A percentile compares a stretch with the other conserved stretches of the same genome.
Conservation (phyloP, 768 basidiomycete genomes). For the Phaffia australis region DNA sequence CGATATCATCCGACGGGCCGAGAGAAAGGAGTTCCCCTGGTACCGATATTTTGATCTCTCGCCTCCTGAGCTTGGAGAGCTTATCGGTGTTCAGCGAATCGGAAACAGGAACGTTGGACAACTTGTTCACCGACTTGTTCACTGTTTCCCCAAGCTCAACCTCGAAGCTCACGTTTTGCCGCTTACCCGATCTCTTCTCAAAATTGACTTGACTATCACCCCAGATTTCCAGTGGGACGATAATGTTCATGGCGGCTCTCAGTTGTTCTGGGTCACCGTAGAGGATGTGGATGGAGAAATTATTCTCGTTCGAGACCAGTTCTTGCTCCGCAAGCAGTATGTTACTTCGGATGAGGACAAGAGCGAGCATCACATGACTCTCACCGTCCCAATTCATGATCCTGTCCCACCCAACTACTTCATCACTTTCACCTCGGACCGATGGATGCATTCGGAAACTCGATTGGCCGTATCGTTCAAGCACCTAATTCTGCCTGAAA, state of each 20-base stretch:
- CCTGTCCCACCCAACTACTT: conserved; percentile 98
- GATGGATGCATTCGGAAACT: conserved; percentile 92
- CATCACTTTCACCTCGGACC: conserved; percentile 85
- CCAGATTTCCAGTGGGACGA: conserved; percentile 99
- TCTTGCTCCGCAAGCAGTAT: conserved; percentile 70
- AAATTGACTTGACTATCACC: conserved; percentile 82
- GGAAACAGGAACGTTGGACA: conserved; percentile 60
- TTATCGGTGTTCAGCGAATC: conserved; percentile 64
- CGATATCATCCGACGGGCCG: conserved; percentile 55
- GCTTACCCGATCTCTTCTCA: conserved; percentile 81
- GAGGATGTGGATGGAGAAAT: conserved; percentile 97
- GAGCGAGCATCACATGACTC: conserved; percentile 63
- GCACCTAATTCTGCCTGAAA: conserved; percentile 91
- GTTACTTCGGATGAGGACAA: conserved; percentile 70
- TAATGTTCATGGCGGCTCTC: conserved; percentile 74
- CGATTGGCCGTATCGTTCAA: conserved; percentile 93
- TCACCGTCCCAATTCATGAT: conserved; percentile 93
- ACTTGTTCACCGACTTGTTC: conserved; percentile 81
- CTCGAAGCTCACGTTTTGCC: conserved; percentile 94
- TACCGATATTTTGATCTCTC: conserved; percentile 88
- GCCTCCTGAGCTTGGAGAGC: conserved; percentile 80
- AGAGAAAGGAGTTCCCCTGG: conserved; percentile 98
- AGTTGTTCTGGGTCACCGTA: conserved; percentile 85
- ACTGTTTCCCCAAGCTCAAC: conserved; percentile 89
- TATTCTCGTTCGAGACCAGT: conserved; percentile 87